Base-by-base conservation (phyloP, 768 basidiomycete genomes). In the Pleurotus tuoliensis region DNA sequence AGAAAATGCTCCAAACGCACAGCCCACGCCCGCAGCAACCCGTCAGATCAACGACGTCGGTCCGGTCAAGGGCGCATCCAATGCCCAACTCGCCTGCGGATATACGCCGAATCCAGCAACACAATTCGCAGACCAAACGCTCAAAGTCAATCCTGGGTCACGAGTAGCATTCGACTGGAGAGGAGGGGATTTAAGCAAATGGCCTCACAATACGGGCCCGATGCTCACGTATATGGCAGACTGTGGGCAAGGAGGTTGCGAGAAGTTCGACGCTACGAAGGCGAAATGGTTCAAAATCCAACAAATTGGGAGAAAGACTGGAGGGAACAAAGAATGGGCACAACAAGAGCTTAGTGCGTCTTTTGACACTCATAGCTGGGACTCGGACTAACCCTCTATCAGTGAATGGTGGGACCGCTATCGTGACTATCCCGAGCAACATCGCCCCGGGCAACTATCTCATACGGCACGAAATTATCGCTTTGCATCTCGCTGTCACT, bases 281-380 rank as follows among this genome's bases (percentile, higher is more conserved):
- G 84, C 86, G 7, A 74, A 82, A 63, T 91, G 86, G 86, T 88
- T 90, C 80, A 90, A 90, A 76, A 83, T 87, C 56, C 69, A 79
- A 27, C 76, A 86, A 63, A 71, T 73, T 2, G 83, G 81, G 2
- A 68, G 73, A 11, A 69, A 79, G 43, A 56, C 66, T 7, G 66
- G 66, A 2, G 67, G 71, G 24, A 37, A 50, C 38, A 50, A 22
- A 9, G 63, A 71, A 3, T 87, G 86, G 87, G 72, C 69, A 2
- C 86, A 87, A 63, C 70, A 70, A 4, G 74, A 76, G 51, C 69
- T 86, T 61, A 78, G 82, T 84, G 61, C 46, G 82, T 75, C 30
- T 50, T n/a, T 25, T 9, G 11, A 11, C 30, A 34, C 3, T 34
- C 11, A 34, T 34, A 9, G 11, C 9, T 11, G 9, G 30, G 30